Evolutionary conservation across 495 filamentous ascomycete genomes (phyloP).

Genomic region (Aspergillus steynii): DNA sequence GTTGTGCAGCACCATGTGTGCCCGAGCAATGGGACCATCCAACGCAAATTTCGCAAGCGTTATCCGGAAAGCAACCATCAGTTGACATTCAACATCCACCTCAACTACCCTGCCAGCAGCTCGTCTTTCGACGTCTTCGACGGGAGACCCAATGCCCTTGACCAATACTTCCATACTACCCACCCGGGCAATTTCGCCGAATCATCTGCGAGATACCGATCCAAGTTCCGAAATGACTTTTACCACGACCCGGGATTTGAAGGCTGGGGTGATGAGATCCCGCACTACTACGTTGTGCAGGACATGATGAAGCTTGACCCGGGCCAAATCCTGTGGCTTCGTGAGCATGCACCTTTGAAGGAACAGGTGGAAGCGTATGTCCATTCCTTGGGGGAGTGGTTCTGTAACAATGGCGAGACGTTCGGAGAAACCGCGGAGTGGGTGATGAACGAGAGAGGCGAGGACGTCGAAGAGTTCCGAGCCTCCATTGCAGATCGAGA

Average conservation of each 20-base stretch:
- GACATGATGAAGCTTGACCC: conserved; percentile 68
- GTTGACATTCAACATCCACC: conserved; percentile 54
- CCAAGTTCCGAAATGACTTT: conserved; percentile 34
- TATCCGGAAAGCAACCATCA: conserved; percentile 50
- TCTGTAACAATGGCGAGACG: conserved; percentile 64
- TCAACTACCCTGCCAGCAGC: conserved; percentile 42
- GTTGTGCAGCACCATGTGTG: conserved; percentile 56
- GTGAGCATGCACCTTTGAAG: conserved; percentile 53
- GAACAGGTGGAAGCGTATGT: conserved; percentile 56
- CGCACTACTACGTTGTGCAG: conserved; percentile 63
- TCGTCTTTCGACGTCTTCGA: conserved; percentile 12
- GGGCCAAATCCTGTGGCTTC: conserved; percentile 56
- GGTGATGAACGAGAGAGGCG: conserved; percentile 47
- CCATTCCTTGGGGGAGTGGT: conserved; percentile 57
- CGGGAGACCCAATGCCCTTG: conserved; percentile 9
- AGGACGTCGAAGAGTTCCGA: conserved; percentile 33
- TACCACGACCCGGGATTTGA: conserved; percentile 41
- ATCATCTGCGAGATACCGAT: conserved; percentile 30
- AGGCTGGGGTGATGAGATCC: conserved; percentile 65
- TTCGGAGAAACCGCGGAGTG: conserved; percentile 50
- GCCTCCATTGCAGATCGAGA: conserved; percentile 30
- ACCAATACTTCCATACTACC: conserved; percentile 27
- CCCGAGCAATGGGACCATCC: conserved; percentile 60
- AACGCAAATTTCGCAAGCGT: conserved; percentile 57
- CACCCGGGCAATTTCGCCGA: conserved; percentile 23